These are phyloP conservation scores for Kalmusia sp. DNA, from an alignment of 2,329 filamentous ascomycete species.

Conservation along the genomic window DNA sequence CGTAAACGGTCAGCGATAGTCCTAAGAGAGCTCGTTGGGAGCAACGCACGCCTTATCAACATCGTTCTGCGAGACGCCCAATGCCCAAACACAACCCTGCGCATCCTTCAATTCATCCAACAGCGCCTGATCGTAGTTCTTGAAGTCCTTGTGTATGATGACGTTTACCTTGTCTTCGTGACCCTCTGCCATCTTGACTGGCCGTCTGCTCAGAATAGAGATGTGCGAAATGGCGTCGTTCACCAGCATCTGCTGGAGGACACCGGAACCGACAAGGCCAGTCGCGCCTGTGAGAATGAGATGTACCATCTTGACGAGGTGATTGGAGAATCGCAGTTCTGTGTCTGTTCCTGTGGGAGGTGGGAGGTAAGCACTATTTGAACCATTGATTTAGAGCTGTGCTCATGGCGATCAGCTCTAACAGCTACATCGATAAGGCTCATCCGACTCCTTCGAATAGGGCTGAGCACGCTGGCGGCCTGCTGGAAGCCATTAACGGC, in stretches of 20 bases:
- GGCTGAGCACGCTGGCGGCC: no score
- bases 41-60: slow-evolving; percentile 64
- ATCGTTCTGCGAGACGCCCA: slow-evolving; percentile 68
- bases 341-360: background rate
- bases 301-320: slow-evolving; percentile 38
- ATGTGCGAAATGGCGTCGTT: slow-evolving; percentile 65
- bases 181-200: slow-evolving; percentile 67
- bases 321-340: background rate
- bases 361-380: slow-evolving; percentile 12
- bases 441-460: no score
- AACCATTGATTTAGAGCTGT: no score
- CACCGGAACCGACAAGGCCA: slow-evolving; percentile 49
- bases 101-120: slow-evolving; percentile 69
- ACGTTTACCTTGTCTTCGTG: slow-evolving; percentile 67
- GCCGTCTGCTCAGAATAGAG: slow-evolving; percentile 71
- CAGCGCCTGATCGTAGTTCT: slow-evolving; percentile 63
- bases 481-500: background rate
- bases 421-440: no score
- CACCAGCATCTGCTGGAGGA: slow-evolving; percentile 47
- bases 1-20: background rate
- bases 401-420: no score
- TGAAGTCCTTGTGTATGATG: slow-evolving; percentile 73
- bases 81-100: slow-evolving; percentile 75
- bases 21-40: background rate
- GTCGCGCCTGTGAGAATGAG: slow-evolving; percentile 55